Evolutionary conservation across 2,329 filamentous ascomycete genomes (phyloP).

Genomic region (Phyllosticta citriasiana): DNA sequence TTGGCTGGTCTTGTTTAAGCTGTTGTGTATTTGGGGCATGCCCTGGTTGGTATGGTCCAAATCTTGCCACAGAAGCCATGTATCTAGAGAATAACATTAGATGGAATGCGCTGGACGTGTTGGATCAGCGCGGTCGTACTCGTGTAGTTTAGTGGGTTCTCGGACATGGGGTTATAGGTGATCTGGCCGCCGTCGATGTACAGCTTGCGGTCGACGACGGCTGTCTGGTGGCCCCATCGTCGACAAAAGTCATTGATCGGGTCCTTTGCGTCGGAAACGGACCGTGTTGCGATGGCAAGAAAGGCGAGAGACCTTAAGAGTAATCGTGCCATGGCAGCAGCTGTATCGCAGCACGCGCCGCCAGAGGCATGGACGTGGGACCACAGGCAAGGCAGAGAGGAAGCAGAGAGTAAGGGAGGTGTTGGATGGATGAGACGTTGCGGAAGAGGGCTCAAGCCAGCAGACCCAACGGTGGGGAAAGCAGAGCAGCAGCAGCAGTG

Average conservation of each 20-base stretch:
- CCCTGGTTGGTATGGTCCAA: constrained; percentile 33
- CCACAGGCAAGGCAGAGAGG: constrained; percentile 5
- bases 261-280: constrained; percentile 29
- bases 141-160: constrained; percentile 43
- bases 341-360: constrained; percentile 16
- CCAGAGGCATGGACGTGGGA: constrained; percentile 15
- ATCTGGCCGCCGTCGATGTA: constrained; percentile 55
- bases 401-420: background rate
- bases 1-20: constrained; percentile 48
- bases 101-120: background rate
- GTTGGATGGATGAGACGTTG: background rate
- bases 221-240: constrained; percentile 47
- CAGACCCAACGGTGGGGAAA: background rate
- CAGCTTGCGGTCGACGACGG: constrained; percentile 48
- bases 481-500: constrained; percentile 1
- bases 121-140: constrained; percentile 34
- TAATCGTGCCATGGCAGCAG: constrained; percentile 22
- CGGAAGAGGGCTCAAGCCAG: background rate
- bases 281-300: constrained; percentile 18
- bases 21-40: constrained; percentile 45
- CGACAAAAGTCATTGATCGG: constrained; percentile 43
- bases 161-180: constrained; percentile 42
- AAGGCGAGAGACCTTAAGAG: constrained; percentile 19
- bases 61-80: constrained; percentile 48
- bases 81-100: constrained; percentile 32